Evolutionary conservation across 2,329 filamentous ascomycete species (phyloP), one percentile per base, ranked within the genome.

Genomic region (Fusarium sp.): DNA sequence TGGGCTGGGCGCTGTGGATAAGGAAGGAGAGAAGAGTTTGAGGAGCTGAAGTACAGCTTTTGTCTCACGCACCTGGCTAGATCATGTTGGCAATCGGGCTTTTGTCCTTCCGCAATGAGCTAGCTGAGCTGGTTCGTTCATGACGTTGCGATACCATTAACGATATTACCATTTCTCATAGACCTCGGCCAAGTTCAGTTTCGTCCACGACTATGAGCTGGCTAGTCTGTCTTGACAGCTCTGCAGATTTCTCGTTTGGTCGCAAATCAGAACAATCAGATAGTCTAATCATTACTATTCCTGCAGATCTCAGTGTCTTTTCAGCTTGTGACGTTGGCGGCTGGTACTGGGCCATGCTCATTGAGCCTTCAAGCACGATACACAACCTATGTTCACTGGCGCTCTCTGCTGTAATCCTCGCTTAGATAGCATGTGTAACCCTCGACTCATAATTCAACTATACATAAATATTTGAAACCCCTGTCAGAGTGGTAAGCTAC

Each of bases 251-350:
- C 7, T 16, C 5, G 12, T 7, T 31, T 20, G 31, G 10, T 13
- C 13, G 1, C 50, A 38, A 44, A 61, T 57, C 16, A 31, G 6
- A 22, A 1, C 50, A 44, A 61, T 57, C 16, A 31, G 6, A 22
- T 1, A 24, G 3, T 6, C 7, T 5, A 6, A 1, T 6, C 1
- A 0, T 3, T 11, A 15, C 26, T 57, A 61, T 38, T 30, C 38
- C 8, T 12, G 5, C 10, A 22, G 24, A 30, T 44, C 42, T 6
- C 6, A 1, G 13, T 7, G 22, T 11, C 6, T 8, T 16, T 13
- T 44, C 31, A 24, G 13, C 39, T 36, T 38, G 38, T 57, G 50
- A 61, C 39, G 50, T 57, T 33, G 15, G 50, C 13, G 58, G 60
- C 41, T 62, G 41, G 28, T 48, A 3, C 18, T 20, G 20, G 18